Base-by-base conservation (phyloP, 257 asterid species). In the Prunella vulgaris region DNA sequence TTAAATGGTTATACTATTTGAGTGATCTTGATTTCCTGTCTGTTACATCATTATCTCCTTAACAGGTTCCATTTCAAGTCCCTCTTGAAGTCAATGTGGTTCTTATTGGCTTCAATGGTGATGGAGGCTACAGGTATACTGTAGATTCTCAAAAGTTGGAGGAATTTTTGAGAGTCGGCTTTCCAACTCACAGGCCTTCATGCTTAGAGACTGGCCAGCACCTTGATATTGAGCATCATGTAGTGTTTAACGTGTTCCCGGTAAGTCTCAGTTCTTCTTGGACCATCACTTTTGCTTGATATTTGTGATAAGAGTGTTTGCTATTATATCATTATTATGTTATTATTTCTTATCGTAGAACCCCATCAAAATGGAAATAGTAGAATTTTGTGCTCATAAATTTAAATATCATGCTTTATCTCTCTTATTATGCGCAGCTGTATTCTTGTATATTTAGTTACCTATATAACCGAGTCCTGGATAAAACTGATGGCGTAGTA, bases 31-130 rank as follows among this genome's bases (percentile, higher is more conserved):
- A 5, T 64, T 52, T 77, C 40, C 54, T 69, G 27, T 77, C 68
- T 62, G 74, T 80, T 30, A 61, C 73, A 65, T 73, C 33, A 12
- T 58, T 53, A 3, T 10, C 64, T 68, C 56, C 66, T 30, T 32
- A 72, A 76, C 86, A 94, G 99, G 99, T 94, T 77, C 99, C 99
- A 12, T 94, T 94, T 79, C 96, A 89, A 87, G 99, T 94, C 42
- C 99, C 99, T 57, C 96, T 94, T 73, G 99, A 94, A 83, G 99
- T 94, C 40, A 94, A 94, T 73, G 81, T 94, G 54, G 96, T 94
- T 69, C 96, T 94, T 49, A 77, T 94, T 72, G 99, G 99, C 76
- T 94, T 94, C 79, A 87, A 79, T 65, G 89, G 87, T 21, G 97
- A 94, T 22, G 99, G 99, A 52, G 99, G 97, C 57, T 91, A 94